phyloP scores from a whole-genome alignment of 495 filamentous ascomycete species.

The Pyrenula massariospora region DNA sequence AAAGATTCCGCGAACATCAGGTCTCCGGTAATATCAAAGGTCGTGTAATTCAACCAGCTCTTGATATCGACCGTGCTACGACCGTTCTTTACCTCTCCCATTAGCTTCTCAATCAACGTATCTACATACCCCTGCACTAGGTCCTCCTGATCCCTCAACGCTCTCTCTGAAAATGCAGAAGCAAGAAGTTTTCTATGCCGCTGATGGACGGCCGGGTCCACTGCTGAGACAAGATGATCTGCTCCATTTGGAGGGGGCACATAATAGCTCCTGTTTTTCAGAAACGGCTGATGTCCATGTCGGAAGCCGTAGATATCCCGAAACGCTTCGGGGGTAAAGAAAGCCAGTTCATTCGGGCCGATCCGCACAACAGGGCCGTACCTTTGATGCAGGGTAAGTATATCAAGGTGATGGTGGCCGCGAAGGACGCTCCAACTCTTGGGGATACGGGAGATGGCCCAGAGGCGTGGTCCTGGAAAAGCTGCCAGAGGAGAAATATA shows the following conservation, averaged over 20 bases:
- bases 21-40: conserved; percentile 43
- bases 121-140: conserved; percentile 37
- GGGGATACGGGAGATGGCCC: conserved; percentile 26
- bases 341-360: conserved; percentile 42
- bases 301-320: conserved; percentile 43
- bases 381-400: conserved; percentile 15
- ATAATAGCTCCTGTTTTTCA: not conserved
- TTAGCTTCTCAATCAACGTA: conserved; percentile 25
- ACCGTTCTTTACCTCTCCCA: conserved; percentile 6
- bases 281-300: conserved; percentile 8
- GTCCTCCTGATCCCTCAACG: conserved; percentile 37
- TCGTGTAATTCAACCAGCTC: conserved; percentile 23
- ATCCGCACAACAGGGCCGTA: conserved; percentile 43
- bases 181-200: conserved; percentile 21
- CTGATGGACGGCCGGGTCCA: conserved; percentile 25
- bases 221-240: conserved; percentile 13
- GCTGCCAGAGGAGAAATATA: conserved; percentile 34
- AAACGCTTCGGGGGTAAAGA: conserved; percentile 39
- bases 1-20: conserved; percentile 46
- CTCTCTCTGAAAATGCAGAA: conserved; percentile 39
- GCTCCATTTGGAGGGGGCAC: not conserved
- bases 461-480: conserved; percentile 39
- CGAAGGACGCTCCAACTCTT: conserved; percentile 6
- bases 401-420: not conserved
- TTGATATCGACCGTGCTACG: conserved; percentile 18